Base-by-base conservation (phyloP, 768 basidiomycete species). In the Lactifluus subvellereus region DNA sequence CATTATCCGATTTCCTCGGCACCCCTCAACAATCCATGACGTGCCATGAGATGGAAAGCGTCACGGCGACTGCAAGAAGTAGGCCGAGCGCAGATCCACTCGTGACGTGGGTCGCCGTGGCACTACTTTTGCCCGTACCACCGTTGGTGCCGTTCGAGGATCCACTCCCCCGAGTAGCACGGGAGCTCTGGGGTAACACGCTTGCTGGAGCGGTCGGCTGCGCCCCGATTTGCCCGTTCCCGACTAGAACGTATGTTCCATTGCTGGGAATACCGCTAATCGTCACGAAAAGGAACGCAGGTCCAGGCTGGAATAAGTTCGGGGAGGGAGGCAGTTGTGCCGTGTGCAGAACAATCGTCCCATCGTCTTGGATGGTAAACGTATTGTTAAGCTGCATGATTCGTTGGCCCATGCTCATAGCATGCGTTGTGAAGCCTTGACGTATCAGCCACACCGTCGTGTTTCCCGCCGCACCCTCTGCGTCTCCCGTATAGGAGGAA, bases 321-420 rank as follows among this genome's bases (percentile, higher is more conserved):
- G 94, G 77, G 74, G 88, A 91, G 0, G 91, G 89, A 1, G 91
- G 92, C 5, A 84, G 79, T 71, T 95, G 94, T 1, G 88, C 76
- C 51, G 92, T 88, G 73, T 95, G 87, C 3, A 96, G 75, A 4
- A 82, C 82, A 66, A 91, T 85, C 20, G 86, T 84, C 20, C 89
- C 88, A 67, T 93, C 84, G 20, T 69, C 72, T 72, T 91, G 84
- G 60, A 92, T 88, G 1, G 85, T 88, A 77, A 86, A 95, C 0
- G 93, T 89, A 69, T 82, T 89, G 74, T 94, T 87, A 54, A 97
- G 83, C 76, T 94, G 86, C 60, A 94, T 69, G 59, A 79, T 81
- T 3, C 94, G 81, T 73, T 93, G 90, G 0, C 88, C 89, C 87
- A 90, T 91, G 77, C 89, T 91, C 88, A 91, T 89, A 43, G 82